Base-by-base conservation (phyloP, 2,329 filamentous ascomycete genomes). In the Fusarium tupiense region DNA sequence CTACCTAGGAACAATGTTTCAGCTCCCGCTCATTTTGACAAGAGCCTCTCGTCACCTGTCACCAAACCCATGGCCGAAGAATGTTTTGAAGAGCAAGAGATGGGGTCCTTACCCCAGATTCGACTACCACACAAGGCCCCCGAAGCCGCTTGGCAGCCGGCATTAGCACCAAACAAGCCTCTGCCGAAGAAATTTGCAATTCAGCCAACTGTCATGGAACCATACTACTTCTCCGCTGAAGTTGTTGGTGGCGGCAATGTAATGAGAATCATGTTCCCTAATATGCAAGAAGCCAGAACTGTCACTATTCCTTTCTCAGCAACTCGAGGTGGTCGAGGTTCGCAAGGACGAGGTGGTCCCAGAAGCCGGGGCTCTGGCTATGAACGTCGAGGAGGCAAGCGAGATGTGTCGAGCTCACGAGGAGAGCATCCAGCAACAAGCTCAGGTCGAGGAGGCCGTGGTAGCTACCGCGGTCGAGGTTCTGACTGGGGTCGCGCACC, bases 1-100 rank as follows among this genome's bases (percentile, higher is more conserved):
- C 84, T 96, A 13, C 93, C 83, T 56, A 81, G 79, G 37, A 67
- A 72, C 22, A 64, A 64, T 17, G 41, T 70, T 53, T 60, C 57
- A n/a, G 20, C 43, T 38, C 33, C 63, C 22, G 59, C 60, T 64
- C 61, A 76, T 10, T 84, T 78, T 24, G 80, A 81, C 35, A 81
- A 82, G 41, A 85, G 85, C 53, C 84, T 62, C 84, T 84, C 54
- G 85, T 86, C 37, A 80, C 67, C 88, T 26, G 86, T 86, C 22
- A 91, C 90, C 8, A 93, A 92, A 78, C 90, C 90, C 54, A 92
- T 94, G 83, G 92, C 93, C 11, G 93, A 94, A 72, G 91, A 93
- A 70, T 94, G 93, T 73, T 95, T 95, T 73, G 93, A 94, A 79
- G 92, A 94, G 78, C 92, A 93, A 77, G 92, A 95, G 80, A 93